Base-by-base conservation (phyloP, 1,139 yeast species). In the Spencermartinsiella ligniputridi region DNA sequence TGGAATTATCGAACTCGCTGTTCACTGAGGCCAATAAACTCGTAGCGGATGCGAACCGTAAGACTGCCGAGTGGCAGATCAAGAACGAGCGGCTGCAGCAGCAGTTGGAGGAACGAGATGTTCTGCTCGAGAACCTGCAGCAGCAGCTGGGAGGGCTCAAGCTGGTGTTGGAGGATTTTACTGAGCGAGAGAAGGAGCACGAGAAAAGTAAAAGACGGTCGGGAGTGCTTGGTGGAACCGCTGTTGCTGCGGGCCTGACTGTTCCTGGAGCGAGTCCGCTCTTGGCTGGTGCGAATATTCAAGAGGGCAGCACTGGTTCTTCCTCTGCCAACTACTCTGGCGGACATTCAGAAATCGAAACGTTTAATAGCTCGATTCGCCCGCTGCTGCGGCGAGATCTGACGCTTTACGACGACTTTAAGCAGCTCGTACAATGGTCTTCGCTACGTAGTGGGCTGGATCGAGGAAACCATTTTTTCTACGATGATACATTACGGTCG, bases 81-180 rank as follows among this genome's bases (percentile, higher is more conserved):
- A 56, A 63, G 38, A 82, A 80, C 56, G 67, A 72, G 42, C 81
- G 78, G 55, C 67, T 90, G 40, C 67, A 75, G 32, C 83, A 78
- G 48, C 88, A 84, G 50, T 61, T 89, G 39, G 76, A 72, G 33
- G 96, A 89, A 59, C 83, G 83, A 57, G 87, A 89, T 55, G 67
- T 72, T 11, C 72, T 88, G 13, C 72, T 90, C 44, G 83, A 75
- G 22, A 75, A 79, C 45, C 63, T 87, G 48, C 85, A 81, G 53
- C 77, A 75, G 37, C 96, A 90, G 64, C 68, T 89, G 52, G 69
- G 68, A 21, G 88, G 81, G 47, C 71, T 90, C 51, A 89, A 89
- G 60, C 69, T 66, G 15, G 75, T 84, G 18, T 57, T 81, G 21
- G 74, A 74, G 41, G 70, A 68, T 35, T 56, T 73, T 51, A 74